Percentiles rank a stretch among this genome's conserved stretches.
phyloP scores from a whole-genome alignment of 2,329 filamentous ascomycete genomes.

The Grosmannia huntii region DNA sequence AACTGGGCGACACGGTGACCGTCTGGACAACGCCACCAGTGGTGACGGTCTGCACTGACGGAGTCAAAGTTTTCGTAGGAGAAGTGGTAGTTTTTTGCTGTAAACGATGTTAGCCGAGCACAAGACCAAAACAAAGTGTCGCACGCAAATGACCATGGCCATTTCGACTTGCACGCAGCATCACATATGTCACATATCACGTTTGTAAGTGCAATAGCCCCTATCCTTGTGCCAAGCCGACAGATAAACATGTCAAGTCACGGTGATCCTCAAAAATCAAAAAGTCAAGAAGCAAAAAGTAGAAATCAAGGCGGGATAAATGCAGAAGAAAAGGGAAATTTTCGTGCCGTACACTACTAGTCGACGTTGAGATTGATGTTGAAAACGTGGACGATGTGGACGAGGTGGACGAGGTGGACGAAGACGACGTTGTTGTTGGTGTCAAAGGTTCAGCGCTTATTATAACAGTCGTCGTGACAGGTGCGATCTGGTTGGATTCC shows the following conservation, averaged over 20 bases:
- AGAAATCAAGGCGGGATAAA: not conserved
- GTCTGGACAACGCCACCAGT: conserved; percentile 32
- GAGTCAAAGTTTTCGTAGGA: not conserved
- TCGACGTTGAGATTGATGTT: not conserved
- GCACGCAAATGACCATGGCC: not conserved
- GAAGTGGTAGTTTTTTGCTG: not conserved
- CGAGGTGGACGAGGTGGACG: no score
- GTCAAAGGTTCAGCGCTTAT: not conserved
- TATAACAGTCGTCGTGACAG: not conserved
- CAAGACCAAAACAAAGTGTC: not conserved
- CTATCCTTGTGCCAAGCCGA: conserved; percentile 3
- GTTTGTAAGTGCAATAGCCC: not conserved
- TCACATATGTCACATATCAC: not conserved
- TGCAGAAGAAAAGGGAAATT: not conserved
- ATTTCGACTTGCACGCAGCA: not conserved
- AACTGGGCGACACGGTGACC: conserved; percentile 25
- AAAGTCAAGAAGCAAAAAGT: not conserved
- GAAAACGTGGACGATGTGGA: not conserved
- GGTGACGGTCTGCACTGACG: not conserved
- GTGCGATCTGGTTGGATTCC: not conserved
- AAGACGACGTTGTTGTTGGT: not conserved
- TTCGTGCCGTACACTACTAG: conserved; percentile 9
- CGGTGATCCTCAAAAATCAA: conserved; percentile 3
- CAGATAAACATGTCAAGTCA: not conserved
- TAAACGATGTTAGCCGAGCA: not conserved